Evolutionary conservation across 306 rosid species (phyloP).

Genomic region (Lathyrus aphaca): DNA sequence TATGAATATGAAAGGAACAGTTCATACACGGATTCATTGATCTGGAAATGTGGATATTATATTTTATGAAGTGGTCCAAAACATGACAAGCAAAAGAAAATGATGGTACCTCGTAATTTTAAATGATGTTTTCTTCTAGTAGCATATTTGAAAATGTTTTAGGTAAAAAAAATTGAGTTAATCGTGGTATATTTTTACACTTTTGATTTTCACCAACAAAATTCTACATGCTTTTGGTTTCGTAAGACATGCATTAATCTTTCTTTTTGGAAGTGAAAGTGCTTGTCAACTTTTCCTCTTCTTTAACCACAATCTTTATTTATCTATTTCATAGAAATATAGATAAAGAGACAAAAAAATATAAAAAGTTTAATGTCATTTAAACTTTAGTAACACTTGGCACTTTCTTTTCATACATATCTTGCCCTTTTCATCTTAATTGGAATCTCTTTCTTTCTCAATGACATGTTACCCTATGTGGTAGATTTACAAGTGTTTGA

Average conservation of each 20-base stretch:
- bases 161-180: neutral
- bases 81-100: slow-evolving; percentile 30
- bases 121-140: slow-evolving; percentile 7
- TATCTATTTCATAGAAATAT: slow-evolving; percentile 22
- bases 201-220: neutral
- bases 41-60: neutral
- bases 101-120: neutral
- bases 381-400: slow-evolving; percentile 9
- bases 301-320: slow-evolving; percentile 30
- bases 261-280: slow-evolving; percentile 24
- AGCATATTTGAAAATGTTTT: neutral
- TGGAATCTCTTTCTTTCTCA: slow-evolving; percentile 29
- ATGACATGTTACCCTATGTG: neutral
- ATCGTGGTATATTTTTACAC: neutral
- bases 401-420: slow-evolving; percentile 33
- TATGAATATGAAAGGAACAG: slow-evolving; percentile 10
- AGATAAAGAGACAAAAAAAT: slow-evolving; percentile 34
- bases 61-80: slow-evolving; percentile 33
- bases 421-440: slow-evolving; percentile 22
- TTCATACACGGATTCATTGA: slow-evolving; percentile 3
- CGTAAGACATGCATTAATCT: slow-evolving; percentile 28
- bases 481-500: too few species aligned
- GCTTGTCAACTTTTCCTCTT: slow-evolving; percentile 24
- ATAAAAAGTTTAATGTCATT: slow-evolving; percentile 30
- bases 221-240: neutral